Base-by-base conservation (phyloP, 2,329 filamentous ascomycete species). In the Dactylellina haptotyla region DNA sequence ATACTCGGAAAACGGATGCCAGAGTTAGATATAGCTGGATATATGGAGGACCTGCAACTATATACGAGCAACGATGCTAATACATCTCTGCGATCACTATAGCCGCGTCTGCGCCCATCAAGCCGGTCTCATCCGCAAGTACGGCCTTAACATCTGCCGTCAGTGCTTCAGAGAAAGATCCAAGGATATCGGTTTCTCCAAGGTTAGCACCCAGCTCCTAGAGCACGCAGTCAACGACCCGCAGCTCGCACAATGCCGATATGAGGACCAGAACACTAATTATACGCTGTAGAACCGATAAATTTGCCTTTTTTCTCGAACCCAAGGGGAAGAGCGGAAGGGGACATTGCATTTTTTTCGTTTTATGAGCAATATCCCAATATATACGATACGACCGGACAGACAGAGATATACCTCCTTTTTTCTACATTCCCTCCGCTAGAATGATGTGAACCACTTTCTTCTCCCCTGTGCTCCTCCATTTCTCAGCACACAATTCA, bases 51-150 rank as follows among this genome's bases (percentile, higher is more conserved):
- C 6, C n/a, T 64, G 25, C 6, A 28, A 45, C 12, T 6, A 51
- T 37, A 59, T 37, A 34, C 30, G 14, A 32, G 50, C 9, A 70
- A 69, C 12, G 46, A 59, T 56, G 75, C 77, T 78, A 62, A 79
- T 63, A 32, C 9, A 43, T 62, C 65, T 75, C 46, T 76, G 65
- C 46, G 66, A 79, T 81, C 14, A 34, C 50, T 69, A 63, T 23
- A 91, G 89, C 87, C 89, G 89, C 82, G 89, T 91, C 82, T 91
- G 89, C 92, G 92, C 93, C 83, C 94, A 99, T 91, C 89, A 88
- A 83, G 94, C 95, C 82, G 95, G 95, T 96, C 89, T 99, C 80
- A 97, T 99, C 89, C 93, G 95, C 87, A 99, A 99, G 87, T 99
- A 99, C 87, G 94, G 95, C 83, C 88, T 97, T 80, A 92, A 96